Base-by-base conservation (phyloP, 1,284 basidiomycete genomes). In the Marasmius oreades region DNA sequence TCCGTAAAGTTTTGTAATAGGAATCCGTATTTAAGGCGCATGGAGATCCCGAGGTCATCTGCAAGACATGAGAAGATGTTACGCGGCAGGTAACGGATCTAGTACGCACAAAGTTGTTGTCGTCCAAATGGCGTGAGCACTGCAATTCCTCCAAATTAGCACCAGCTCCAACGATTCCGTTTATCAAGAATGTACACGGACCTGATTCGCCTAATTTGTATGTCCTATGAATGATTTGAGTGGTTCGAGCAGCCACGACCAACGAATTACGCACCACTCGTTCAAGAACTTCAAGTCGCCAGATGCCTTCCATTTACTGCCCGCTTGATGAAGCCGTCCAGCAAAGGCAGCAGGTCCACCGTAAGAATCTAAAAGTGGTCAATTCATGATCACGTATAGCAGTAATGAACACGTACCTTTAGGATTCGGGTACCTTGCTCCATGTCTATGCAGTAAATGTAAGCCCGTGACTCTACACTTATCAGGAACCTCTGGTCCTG, bases 71-170 rank as follows among this genome's bases (percentile, higher is more conserved):
- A 43, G 8, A 36, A 47, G 4, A 44, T 52, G 52, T 34, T 57
- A 42, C 52, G 45, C 26, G 12, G 56, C 28, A 10, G 28, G 4
- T 31, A 10, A 14, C 54, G 43, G 44, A 28, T n/a, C 42, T 26
- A 23, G 5, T 7, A 73, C 84, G 58, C 61, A 88, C 86, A 90
- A 1, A 90, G 70, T 62, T 94, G 90, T 66, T 92, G 86, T 42
- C 90, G 76, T 53, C 91, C 92, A 60, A 93, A 91, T 0, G 91
- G 90, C 20, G 90, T 91, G 53, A 94, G 72, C 31, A 90, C 86
- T 8, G 34, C 10, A 33, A n/a, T 53, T 55, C 48, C 65, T 39
- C 54, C 56, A 16, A 51, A 53, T 20, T n/a, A 42, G 46, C 31
- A 16, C 10, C 28, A 31, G 4, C 48, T 12, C 45, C 33, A 6